phyloP scores from a whole-genome alignment of 768 basidiomycete species.

The Serendipita indica region DNA sequence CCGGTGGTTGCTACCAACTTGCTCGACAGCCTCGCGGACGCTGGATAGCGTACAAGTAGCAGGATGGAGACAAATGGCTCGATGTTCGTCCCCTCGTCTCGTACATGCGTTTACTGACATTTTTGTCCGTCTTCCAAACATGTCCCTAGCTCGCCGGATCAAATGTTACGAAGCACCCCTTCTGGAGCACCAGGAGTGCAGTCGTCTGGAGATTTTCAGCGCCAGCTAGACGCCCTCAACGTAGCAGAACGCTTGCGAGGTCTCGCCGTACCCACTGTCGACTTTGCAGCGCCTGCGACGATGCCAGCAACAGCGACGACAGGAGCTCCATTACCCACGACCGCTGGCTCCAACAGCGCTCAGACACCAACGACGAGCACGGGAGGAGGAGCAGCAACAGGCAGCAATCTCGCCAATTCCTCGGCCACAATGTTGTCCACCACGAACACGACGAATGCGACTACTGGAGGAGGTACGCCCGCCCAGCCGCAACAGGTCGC shows the following conservation, averaged over 20 bases:
- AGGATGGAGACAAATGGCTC: constrained; percentile 4
- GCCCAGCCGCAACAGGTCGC: not conserved
- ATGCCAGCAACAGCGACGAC: not conserved
- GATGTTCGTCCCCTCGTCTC: not conserved
- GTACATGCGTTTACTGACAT: not conserved
- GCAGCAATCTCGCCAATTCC: not conserved
- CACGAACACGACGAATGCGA: not conserved
- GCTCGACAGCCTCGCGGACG: too few relatives aligned
- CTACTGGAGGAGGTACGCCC: not conserved
- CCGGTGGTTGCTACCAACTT: too few relatives aligned
- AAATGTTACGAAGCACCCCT: not conserved
- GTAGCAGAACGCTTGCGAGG: constrained; percentile 2
- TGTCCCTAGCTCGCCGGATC: not conserved
- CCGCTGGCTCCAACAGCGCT: not conserved
- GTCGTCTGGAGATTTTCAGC: not conserved
- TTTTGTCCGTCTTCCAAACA: not conserved
- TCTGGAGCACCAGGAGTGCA: not conserved
- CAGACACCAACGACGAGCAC: too few relatives aligned
- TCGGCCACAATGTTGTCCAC: not conserved
- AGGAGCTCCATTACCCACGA: not conserved
- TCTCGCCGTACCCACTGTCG: not conserved
- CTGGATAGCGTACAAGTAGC: too few relatives aligned
- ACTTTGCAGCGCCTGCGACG: not conserved
- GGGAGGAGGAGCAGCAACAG: too few relatives aligned
- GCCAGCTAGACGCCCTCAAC: constrained; percentile 9